Evolutionary conservation across 169 alveolate species (phyloP), one percentile per base, ranked within the genome.

Genomic region (Eimeria sp.): DNA sequence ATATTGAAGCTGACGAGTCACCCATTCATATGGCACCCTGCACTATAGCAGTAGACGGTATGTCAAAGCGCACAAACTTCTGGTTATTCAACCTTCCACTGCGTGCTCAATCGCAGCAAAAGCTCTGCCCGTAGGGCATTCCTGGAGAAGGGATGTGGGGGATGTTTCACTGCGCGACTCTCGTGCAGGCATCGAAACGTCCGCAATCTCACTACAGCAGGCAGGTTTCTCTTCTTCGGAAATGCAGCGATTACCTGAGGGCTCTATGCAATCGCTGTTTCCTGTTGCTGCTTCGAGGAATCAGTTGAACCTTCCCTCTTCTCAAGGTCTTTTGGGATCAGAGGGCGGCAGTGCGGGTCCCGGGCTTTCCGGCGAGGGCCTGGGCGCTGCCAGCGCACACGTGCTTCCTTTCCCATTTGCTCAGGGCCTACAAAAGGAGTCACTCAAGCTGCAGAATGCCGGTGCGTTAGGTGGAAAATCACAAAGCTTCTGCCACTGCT

Each of bases 71-170:
- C 25, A 23, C 88, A 4, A 52, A 2, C 6, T 9, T 78, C 25
- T 30, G 0, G 88, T 52, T 16, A n/a, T 78, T 43, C 11, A 16
- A 6, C 25, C n/a, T 46, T 52, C 49, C 64, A 11, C 40, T 49
- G 62, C 85, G 85, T 77, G 85, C 62, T 77, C 62, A 77, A 25
- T 77, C 27, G 60, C 85, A 43, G 56, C 62, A 20, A 46, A 43
- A 46, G 62, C 27, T 40, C 64, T 43, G 52, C 66, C 66, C 46
- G 20, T 13, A 13, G 10, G 46, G 33, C 66, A 20, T n/a, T 30
- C 10, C 49, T n/a, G 88, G 88, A 54, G 66, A 20, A 6, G 49
- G 71, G 46, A 78, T 25, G 46, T 11, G 13, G 66, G 52, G 68
- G 11, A 49, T 78, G 49, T 10, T 54, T 25, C 88, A 14, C 37